phyloP scores from a whole-genome alignment of 148 eudicot species.

The Vaccinium myrtillus region DNA sequence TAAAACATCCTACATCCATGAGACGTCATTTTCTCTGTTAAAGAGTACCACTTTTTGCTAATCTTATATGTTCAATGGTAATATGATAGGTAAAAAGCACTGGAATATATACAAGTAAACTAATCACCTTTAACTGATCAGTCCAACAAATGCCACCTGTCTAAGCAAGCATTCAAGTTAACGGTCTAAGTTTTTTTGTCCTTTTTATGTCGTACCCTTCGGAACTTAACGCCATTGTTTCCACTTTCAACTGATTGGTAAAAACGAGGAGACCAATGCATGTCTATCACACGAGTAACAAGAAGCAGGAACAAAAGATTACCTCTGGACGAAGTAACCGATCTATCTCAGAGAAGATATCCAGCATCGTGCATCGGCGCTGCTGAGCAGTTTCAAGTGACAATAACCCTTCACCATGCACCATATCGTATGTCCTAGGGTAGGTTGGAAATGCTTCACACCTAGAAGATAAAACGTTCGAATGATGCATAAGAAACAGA shows the following conservation, averaged over 20 bases:
- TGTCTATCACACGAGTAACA: conserved; percentile 1
- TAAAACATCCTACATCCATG: neutral
- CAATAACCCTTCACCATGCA: conserved; percentile 88
- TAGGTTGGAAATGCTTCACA: conserved; percentile 97
- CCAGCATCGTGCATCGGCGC: conserved; percentile 57
- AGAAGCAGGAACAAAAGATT: neutral
- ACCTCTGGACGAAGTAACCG: conserved; percentile 98
- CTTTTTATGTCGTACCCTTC: neutral
- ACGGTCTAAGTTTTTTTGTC: neutral
- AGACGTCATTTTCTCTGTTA: neutral
- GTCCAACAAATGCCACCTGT: no score
- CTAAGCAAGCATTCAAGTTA: neutral
- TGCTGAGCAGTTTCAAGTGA: conserved; percentile 59
- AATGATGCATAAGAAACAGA: neutral
- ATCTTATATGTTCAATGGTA: neutral
- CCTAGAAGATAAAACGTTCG: conserved; percentile 38
- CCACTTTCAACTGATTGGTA: neutral
- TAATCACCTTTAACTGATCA: neutral
- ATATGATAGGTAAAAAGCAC: neutral
- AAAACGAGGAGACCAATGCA: neutral
- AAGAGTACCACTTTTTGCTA: neutral
- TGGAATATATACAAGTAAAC: neutral
- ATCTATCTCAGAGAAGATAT: conserved; percentile 85
- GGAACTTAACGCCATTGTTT: neutral
- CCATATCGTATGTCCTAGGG: conserved; percentile 93